phyloP scores from a whole-genome alignment of 202 grass and related monocot genomes.

The Hordeum pubiflorum region DNA sequence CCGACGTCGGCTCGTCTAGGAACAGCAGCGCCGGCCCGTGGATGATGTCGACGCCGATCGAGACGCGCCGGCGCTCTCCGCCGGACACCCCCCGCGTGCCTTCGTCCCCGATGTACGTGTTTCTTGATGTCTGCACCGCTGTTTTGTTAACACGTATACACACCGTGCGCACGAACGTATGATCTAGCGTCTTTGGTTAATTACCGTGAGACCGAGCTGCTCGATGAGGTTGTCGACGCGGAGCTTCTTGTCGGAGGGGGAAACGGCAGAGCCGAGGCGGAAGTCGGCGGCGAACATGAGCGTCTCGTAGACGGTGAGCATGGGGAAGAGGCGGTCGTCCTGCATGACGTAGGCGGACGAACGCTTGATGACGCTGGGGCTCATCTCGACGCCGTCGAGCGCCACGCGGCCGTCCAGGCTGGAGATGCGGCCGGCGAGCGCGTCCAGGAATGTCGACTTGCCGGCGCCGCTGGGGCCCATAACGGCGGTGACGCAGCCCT shows the following conservation, averaged over 20 bases:
- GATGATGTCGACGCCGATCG: conserved; percentile 29
- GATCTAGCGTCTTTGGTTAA: not conserved
- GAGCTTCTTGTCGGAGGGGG: conserved; percentile 42
- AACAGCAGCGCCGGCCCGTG: conserved; percentile 64
- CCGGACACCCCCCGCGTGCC: conserved; percentile 35
- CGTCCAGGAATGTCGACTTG: conserved; percentile 90
- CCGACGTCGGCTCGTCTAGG: conserved; percentile 76
- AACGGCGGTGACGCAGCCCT: conserved; percentile 64
- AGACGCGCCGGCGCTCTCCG: not conserved
- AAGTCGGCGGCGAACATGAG: conserved; percentile 80
- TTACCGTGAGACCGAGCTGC: conserved; percentile 65
- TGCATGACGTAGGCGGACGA: conserved; percentile 90
- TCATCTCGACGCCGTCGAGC: conserved; percentile 59
- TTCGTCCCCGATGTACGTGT: conserved; percentile 64
- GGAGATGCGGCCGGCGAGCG: conserved; percentile 56
- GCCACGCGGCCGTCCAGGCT: conserved; percentile 60
- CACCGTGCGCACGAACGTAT: not conserved
- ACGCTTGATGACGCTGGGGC: conserved; percentile 54
- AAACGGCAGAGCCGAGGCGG: conserved; percentile 49
- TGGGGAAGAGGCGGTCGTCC: conserved; percentile 79
- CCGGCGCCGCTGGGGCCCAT: conserved; percentile 83
- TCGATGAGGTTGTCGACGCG: conserved; percentile 76
- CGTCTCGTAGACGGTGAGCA: conserved; percentile 92
- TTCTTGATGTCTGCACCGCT: conserved; percentile 31
- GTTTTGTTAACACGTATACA: too few relatives aligned